These are phyloP conservation scores for Puya raimondii DNA, from an alignment of 176 grass and related monocot species.

Conservation along the genomic window DNA sequence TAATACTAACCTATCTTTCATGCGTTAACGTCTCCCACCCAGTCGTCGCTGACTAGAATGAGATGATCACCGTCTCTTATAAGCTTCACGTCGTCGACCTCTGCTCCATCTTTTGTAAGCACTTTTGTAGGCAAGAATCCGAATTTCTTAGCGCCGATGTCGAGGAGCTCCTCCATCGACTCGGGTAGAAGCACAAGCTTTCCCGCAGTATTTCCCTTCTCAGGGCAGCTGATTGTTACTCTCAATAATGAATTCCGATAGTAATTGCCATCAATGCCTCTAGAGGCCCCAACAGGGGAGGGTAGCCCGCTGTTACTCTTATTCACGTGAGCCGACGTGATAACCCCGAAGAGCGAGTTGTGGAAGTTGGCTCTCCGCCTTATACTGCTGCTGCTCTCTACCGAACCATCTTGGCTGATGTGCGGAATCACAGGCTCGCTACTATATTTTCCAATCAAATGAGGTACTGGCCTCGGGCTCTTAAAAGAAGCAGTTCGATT, in stretches of 20 bases:
- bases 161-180: conserved; percentile 58
- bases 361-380: conserved; percentile 48
- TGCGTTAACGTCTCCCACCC: neutral
- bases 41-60: conserved; percentile 40
- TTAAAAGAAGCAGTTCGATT: neutral
- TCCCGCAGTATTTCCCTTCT: conserved; percentile 29
- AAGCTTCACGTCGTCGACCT: conserved; percentile 68
- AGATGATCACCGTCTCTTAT: conserved; percentile 83
- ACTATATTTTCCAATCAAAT: conserved; percentile 38
- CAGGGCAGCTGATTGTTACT: conserved; percentile 64
- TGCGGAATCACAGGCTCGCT: conserved; percentile 51
- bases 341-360: conserved; percentile 72
- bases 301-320: conserved; percentile 7
- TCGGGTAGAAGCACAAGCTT: conserved; percentile 65
- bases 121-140: conserved; percentile 37
- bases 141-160: conserved; percentile 54
- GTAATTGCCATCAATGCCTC: neutral
- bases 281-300: conserved; percentile 8
- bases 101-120: conserved; percentile 51
- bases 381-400: neutral
- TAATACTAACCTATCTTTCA: neutral
- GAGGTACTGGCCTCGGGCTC: conserved; percentile 3
- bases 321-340: conserved; percentile 38
- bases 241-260: conserved; percentile 16
- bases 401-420: neutral